Base-by-base conservation (phyloP, 768 basidiomycete genomes). In the Suillus fuscotomentosus region DNA sequence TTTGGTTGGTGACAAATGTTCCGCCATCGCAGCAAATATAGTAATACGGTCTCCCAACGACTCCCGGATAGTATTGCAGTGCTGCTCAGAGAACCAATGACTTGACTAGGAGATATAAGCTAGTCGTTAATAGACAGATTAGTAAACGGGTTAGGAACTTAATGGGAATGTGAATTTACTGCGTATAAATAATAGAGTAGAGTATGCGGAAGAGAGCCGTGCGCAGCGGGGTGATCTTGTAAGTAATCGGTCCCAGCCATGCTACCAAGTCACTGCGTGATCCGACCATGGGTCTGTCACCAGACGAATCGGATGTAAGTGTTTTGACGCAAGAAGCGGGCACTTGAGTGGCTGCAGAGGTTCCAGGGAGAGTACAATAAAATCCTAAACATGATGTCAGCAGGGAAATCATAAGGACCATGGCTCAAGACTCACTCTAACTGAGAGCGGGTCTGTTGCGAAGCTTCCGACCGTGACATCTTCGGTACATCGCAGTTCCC, bases 271-370 rank as follows among this genome's bases (percentile, higher is more conserved):
- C n/a, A 64, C 42, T 10, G n/a, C 22, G 20, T 60, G 62, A 48
- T 66, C 62, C 17, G 71, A 67, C 78, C 80, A 87, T 1, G 86
- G 75, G 66, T 90, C 86, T 2, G 88, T 88, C 43, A 85, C 86
- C 39, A 90, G 70, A 60, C 82, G 79, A 57, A 89, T 84, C 1
- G 86, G 83, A 64, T 85, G 77, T 13, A 76, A 77, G 56, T 86
- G 69, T 70, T 82, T 82, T 20, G 71, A 65, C 36, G 71, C 81
- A 63, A 61, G 68, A 62, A 70, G 75, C 27, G 70, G 82, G 63
- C 68, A 82, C 68, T 47, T 79, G 73, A 68, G 72, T 15, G 76
- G 76, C 68, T 71, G 71, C 66, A 66, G 76, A 69, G 86, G 83
- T n/a, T 77, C 67, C 53, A 89, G 67, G 3, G 78, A 75, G 31